Evolutionary conservation across 2,329 filamentous ascomycete genomes (phyloP).

Genomic region (Aspergillus sp.): DNA sequence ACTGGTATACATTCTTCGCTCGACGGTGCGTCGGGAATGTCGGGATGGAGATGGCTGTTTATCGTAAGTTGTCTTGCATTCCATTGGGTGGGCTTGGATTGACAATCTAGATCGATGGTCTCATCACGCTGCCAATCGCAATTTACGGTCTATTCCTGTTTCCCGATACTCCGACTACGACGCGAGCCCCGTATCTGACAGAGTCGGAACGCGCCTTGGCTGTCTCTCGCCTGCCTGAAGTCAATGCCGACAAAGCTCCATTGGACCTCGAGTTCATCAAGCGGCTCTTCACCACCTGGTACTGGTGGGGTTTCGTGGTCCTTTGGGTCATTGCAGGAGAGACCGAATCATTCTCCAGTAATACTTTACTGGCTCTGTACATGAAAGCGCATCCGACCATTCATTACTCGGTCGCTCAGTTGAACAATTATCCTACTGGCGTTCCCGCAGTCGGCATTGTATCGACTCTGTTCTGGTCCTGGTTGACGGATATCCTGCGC

Average conservation of each 20-base stretch:
- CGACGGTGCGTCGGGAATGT: conserved; percentile 19
- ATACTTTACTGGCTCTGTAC: conserved; percentile 51
- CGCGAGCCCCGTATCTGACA: conserved; percentile 29
- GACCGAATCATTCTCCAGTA: conserved; percentile 63
- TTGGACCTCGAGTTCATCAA: conserved; percentile 20
- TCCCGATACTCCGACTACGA: conserved; percentile 32
- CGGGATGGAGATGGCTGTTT: conserved; percentile 34
- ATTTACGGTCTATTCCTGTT: conserved; percentile 39
- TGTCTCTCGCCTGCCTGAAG: conserved; percentile 22
- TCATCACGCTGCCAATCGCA: conserved; percentile 39
- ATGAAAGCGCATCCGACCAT: conserved; percentile 43
- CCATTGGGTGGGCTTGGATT: background rate
- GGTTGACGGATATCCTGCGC: conserved; percentile 53
- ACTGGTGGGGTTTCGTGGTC: conserved; percentile 33
- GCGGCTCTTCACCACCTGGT: conserved; percentile 28
- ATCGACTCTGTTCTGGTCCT: conserved; percentile 61
- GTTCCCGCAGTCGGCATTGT: conserved; percentile 48
- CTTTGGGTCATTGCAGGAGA: conserved; percentile 59
- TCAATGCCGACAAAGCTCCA: conserved; percentile 14
- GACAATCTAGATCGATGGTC: conserved; percentile 23
- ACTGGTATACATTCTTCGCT: conserved; percentile 27
- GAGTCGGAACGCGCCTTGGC: conserved; percentile 25
- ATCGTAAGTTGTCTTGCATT: conserved; percentile 16
- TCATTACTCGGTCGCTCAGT: conserved; percentile 42
- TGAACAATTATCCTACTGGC: conserved; percentile 51